Percentiles rank a stretch among this genome's conserved stretches.
Conservation (phyloP, 2,329 filamentous ascomycete species). For the Botrytis porri region DNA sequence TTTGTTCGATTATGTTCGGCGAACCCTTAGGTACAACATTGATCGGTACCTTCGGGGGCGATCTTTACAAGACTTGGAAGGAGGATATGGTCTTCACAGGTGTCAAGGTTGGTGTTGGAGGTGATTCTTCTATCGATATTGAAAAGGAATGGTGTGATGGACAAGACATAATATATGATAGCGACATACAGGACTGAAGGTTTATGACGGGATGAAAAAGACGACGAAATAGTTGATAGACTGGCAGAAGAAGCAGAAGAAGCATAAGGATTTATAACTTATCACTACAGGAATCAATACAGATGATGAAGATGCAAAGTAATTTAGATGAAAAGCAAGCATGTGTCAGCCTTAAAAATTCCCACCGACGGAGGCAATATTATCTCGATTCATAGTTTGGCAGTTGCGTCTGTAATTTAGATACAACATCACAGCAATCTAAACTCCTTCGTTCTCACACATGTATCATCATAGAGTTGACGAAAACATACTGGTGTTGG, state of each 20-base stretch:
- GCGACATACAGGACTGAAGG: background rate
- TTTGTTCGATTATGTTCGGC: background rate
- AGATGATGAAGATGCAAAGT: background rate
- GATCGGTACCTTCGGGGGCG: background rate
- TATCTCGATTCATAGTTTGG: background rate
- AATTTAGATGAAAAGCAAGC: background rate
- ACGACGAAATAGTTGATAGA: background rate
- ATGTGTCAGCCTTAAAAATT: background rate
- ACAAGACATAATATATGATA: background rate
- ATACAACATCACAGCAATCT: background rate
- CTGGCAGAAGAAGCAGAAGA: too few relatives aligned
- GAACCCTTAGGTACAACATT: background rate
- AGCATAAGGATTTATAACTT: background rate
- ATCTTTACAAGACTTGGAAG: background rate
- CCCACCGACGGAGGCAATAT: background rate
- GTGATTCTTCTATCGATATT: background rate
- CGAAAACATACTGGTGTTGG: too few relatives aligned
- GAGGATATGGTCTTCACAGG: background rate
- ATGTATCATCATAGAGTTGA: background rate
- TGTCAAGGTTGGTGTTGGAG: background rate
- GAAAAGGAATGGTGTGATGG: background rate
- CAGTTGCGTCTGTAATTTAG: background rate
- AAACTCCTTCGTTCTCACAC: background rate
- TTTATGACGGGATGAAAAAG: background rate
- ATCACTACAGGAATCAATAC: background rate